Percentiles rank a stretch among this genome's conserved stretches.
These are phyloP conservation scores for Gomphus bonarii DNA, from an alignment of 1,284 basidiomycete species.

Conservation along the genomic window DNA sequence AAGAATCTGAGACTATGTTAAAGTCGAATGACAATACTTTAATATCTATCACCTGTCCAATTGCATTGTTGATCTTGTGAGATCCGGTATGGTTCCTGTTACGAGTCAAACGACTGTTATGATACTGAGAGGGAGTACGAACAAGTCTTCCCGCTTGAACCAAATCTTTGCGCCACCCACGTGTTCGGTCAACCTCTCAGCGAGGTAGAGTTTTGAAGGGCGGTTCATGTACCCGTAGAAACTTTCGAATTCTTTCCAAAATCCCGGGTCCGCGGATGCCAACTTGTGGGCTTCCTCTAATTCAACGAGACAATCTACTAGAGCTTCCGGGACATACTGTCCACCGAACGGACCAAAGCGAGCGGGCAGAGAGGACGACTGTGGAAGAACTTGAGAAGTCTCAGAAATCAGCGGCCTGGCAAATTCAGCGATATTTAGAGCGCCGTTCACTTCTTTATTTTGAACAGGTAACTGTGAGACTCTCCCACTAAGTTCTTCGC, in stretches of 20 bases:
- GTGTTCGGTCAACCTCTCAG: constrained; percentile 65
- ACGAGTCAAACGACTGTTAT: background rate
- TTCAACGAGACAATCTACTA: constrained; percentile 86
- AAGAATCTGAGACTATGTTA: constrained; percentile 50
- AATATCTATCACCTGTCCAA: constrained; percentile 57
- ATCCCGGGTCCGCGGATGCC: constrained; percentile 81
- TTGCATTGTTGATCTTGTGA: constrained; percentile 95
- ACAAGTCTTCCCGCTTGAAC: constrained; percentile 96
- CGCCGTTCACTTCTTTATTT: constrained; percentile 15
- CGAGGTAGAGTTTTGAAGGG: constrained; percentile 64
- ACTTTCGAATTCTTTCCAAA: constrained; percentile 88
- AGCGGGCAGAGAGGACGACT: constrained; percentile 45
- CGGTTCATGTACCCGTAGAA: constrained; percentile 87
- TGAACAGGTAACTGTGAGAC: constrained; percentile 31
- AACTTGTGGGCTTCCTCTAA: constrained; percentile 85
- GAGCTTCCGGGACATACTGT: constrained; percentile 92
- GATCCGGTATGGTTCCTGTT: constrained; percentile 89
- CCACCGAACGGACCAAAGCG: constrained; percentile 96
- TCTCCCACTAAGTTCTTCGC: constrained; percentile 58
- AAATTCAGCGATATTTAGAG: background rate
- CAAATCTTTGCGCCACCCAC: constrained; percentile 91
- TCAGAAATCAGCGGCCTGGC: constrained; percentile 11
- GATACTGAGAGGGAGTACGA: constrained; percentile 23
- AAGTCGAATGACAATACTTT: background rate
- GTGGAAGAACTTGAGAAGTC: constrained; percentile 18